Evolutionary conservation across 108 stramenopile genomes (phyloP).

Genomic region (Pseudonitzschia delicatissima): DNA sequence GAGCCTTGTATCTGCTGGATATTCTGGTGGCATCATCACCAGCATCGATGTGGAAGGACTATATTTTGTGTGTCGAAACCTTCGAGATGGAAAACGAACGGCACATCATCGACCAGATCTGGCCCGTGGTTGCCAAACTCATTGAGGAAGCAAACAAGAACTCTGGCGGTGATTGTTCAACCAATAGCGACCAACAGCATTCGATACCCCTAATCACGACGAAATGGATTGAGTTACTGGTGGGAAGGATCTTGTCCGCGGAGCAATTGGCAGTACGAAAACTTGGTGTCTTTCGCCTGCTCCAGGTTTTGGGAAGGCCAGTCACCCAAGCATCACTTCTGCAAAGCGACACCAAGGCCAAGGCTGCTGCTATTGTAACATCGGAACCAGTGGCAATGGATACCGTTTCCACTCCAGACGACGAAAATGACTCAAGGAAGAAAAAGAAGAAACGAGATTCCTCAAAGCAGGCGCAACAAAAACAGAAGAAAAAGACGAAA

Average conservation of each 20-base stretch:
- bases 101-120: slow-evolving; percentile 83
- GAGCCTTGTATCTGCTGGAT: slow-evolving; percentile 58
- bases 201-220: slow-evolving; percentile 32
- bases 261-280: slow-evolving; percentile 71
- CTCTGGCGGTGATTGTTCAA: too few relatives aligned
- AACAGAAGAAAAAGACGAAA: slow-evolving; percentile 8
- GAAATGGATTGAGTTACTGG: slow-evolving; percentile 63
- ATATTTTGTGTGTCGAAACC: slow-evolving; percentile 69
- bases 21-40: slow-evolving; percentile 36
- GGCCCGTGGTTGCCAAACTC: slow-evolving; percentile 62
- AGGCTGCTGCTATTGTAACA: background rate
- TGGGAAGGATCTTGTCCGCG: slow-evolving; percentile 55
- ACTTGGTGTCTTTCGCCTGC: slow-evolving; percentile 65
- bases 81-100: slow-evolving; percentile 82
- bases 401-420: background rate
- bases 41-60: slow-evolving; percentile 59
- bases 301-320: slow-evolving; percentile 48
- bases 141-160: slow-evolving; percentile 13
- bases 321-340: background rate
- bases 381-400: background rate
- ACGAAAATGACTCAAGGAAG: background rate
- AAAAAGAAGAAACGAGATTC: slow-evolving; percentile 11
- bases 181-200: background rate
- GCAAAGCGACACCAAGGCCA: slow-evolving; percentile 4
- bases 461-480: slow-evolving; percentile 3